Base-by-base conservation (phyloP, 306 rosid species). In the Pueraria montana region DNA sequence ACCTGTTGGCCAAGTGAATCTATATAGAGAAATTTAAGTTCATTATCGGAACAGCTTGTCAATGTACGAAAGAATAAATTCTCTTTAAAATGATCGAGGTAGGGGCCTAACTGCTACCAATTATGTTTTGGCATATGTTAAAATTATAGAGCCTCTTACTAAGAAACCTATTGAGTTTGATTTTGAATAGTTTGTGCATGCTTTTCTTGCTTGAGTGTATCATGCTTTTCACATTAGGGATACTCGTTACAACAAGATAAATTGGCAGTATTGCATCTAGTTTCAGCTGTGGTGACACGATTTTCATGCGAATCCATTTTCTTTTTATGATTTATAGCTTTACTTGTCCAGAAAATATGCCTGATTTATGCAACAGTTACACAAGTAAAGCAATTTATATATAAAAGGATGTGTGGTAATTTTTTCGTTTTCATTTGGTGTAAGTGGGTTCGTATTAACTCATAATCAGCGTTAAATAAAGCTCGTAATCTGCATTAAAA, bases 271-370 rank as follows among this genome's bases (percentile, higher is more conserved):
- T 45, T 68, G 2, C 50, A 18, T 21, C 23, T 38, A 46, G 72
- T 73, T 63, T 5, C 34, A 30, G 23, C 17, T 79, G 11, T 38
- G 76, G 56, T 20, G 59, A 52, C 11, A 65, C 48, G 72, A 56
- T 23, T 68, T 76, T 80, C 27, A 75, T 76, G 85, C 34, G 46
- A 76, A 76, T 61, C 18, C 50, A 42, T 8, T 68, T 72, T 70
- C 14, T 58, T 85, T 26, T 59, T 50, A n/a, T 46, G 23, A 78
- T 43, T 27, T 74, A 1, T 67, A 32, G 38, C 38, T 32, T 72
- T 27, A 52, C 3, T 68, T 18, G 59, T 74, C 21, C 40, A 42
- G 52, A 66, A 36, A 66, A 56, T 36, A 7, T 36, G 64, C 71
- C 76, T 59, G 27, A 75, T 34, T 75, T 68, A 38, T 74, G 67